These are phyloP conservation scores for Mucor lusitanicus DNA, from an alignment of 371 early-diverging fungal genomes.

Conservation along the genomic window DNA sequence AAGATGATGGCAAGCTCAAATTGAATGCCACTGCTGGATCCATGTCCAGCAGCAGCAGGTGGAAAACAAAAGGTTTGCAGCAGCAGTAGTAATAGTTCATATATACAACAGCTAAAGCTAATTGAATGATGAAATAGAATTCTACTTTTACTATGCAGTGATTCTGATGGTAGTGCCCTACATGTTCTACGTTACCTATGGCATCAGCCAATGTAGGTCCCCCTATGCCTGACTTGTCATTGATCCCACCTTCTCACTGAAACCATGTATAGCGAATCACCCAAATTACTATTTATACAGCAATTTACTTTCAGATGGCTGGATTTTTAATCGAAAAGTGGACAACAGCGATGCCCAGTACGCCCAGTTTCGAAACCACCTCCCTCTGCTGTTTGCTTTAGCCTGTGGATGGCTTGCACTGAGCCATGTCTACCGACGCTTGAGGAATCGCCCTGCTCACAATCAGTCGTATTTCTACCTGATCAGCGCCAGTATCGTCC, in stretches of 20 bases:
- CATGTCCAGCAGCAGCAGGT: slow-evolving; percentile 33
- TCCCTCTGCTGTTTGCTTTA: slow-evolving; percentile 61
- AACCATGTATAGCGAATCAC: slow-evolving; percentile 15
- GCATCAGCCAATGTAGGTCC: slow-evolving; percentile 59
- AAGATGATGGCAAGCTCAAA: slow-evolving; percentile 1
- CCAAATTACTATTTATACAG: slow-evolving; percentile 62
- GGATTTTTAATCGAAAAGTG: slow-evolving; percentile 63
- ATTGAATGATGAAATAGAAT: slow-evolving; percentile 45
- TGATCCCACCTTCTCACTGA: not conserved
- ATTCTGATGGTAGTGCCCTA: slow-evolving; percentile 59
- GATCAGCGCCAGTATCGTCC: slow-evolving; percentile 61
- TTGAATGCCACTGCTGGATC: not conserved
- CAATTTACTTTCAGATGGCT: slow-evolving; percentile 63
- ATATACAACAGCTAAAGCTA: not conserved
- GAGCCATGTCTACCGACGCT: slow-evolving; percentile 21
- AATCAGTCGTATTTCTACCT: slow-evolving; percentile 48
- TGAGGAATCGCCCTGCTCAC: not conserved
- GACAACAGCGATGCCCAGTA: slow-evolving; percentile 92
- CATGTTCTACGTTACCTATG: slow-evolving; percentile 67
- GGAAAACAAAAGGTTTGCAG: slow-evolving; percentile 38
- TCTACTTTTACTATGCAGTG: slow-evolving; percentile 72
- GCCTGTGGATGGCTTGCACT: slow-evolving; percentile 50
- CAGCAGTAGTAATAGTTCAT: not conserved
- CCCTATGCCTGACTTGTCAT: not conserved
- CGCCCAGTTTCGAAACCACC: slow-evolving; percentile 72